Conservation (phyloP, 1,284 basidiomycete species). For the Tilletiaria anomala region DNA sequence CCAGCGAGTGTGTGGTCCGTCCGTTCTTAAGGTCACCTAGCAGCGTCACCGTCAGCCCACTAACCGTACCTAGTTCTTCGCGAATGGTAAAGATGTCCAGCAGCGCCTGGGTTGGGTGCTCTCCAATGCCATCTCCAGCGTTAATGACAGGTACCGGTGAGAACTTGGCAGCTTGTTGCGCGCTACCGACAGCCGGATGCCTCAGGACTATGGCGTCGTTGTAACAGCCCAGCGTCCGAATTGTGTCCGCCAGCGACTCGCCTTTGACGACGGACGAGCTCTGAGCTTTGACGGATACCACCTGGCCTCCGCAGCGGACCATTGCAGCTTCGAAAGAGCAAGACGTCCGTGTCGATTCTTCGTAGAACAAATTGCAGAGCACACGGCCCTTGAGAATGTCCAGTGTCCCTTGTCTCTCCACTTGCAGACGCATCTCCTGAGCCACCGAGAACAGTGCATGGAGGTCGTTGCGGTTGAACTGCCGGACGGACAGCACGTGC, state of each 20-base stretch:
- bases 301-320: slow-evolving; percentile 92
- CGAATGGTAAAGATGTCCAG: slow-evolving; percentile 95
- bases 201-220: slow-evolving; percentile 87
- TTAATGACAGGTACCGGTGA: slow-evolving; percentile 92
- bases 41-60: slow-evolving; percentile 80
- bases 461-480: slow-evolving; percentile 77
- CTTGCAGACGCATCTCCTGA: slow-evolving; percentile 88
- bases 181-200: slow-evolving; percentile 82
- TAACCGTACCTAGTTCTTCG: slow-evolving; percentile 92
- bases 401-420: slow-evolving; percentile 76
- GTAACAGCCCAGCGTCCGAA: slow-evolving; percentile 90
- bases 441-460: slow-evolving; percentile 89
- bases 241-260: slow-evolving; percentile 81
- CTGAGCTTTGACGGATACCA: slow-evolving; percentile 68
- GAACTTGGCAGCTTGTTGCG: slow-evolving; percentile 58
- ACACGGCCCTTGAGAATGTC: slow-evolving; percentile 84
- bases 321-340: slow-evolving; percentile 95
- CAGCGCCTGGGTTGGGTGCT: slow-evolving; percentile 73
- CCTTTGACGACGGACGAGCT: slow-evolving; percentile 85
- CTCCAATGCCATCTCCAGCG: slow-evolving; percentile 90
- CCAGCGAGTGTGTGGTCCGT: slow-evolving; percentile 89
- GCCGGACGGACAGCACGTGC: slow-evolving; percentile 87
- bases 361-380: slow-evolving; percentile 91
- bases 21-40: slow-evolving; percentile 96
- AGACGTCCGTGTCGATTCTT: slow-evolving; percentile 81